Percentiles rank a stretch among this genome's conserved stretches.
These are phyloP conservation scores for Apiospora arundinis DNA, from an alignment of 2,329 filamentous ascomycete species.

Conservation along the genomic window DNA sequence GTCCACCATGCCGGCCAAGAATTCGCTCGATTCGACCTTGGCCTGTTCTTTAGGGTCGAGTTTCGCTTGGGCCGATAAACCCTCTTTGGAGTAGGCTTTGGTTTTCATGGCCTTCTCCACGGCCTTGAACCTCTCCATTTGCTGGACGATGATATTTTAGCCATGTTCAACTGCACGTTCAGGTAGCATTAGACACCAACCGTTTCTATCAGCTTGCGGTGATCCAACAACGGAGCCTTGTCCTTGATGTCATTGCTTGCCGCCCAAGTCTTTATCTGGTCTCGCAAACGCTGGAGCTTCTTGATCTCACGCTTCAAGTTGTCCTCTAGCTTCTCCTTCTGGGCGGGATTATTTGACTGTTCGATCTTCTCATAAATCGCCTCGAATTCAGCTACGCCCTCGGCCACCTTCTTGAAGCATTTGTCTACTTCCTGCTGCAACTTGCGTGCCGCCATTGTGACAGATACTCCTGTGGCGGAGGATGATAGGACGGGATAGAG, in stretches of 20 bases:
- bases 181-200: slow-evolving; percentile 58
- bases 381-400: slow-evolving; percentile 92
- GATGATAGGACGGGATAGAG: neutral
- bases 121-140: slow-evolving; percentile 99
- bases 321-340: slow-evolving; percentile 98
- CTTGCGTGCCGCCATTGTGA: slow-evolving; percentile 91
- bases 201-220: slow-evolving; percentile 96
- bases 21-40: slow-evolving; percentile 86
- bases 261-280: slow-evolving; percentile 99
- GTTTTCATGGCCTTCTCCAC: slow-evolving; percentile 99
- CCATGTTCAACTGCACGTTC: slow-evolving; percentile 1
- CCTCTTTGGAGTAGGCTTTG: slow-evolving; percentile 98
- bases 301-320: slow-evolving; percentile 99
- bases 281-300: slow-evolving; percentile 95
- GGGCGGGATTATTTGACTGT: slow-evolving; percentile 86
- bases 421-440: slow-evolving; percentile 98
- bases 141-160: slow-evolving; percentile 55
- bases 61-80: slow-evolving; percentile 87
- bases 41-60: slow-evolving; percentile 98
- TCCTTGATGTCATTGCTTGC: slow-evolving; percentile 99
- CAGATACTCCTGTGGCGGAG: slow-evolving; percentile 24
- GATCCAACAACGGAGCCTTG: slow-evolving; percentile 92
- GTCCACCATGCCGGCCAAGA: slow-evolving; percentile 85
- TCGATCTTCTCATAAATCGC: slow-evolving; percentile 98
- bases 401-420: slow-evolving; percentile 97